Percentiles rank a stretch among this genome's conserved stretches.
Evolutionary conservation across 2,329 filamentous ascomycete genomes (phyloP).

Genomic region (Paraphoma chrysanthemicola): DNA sequence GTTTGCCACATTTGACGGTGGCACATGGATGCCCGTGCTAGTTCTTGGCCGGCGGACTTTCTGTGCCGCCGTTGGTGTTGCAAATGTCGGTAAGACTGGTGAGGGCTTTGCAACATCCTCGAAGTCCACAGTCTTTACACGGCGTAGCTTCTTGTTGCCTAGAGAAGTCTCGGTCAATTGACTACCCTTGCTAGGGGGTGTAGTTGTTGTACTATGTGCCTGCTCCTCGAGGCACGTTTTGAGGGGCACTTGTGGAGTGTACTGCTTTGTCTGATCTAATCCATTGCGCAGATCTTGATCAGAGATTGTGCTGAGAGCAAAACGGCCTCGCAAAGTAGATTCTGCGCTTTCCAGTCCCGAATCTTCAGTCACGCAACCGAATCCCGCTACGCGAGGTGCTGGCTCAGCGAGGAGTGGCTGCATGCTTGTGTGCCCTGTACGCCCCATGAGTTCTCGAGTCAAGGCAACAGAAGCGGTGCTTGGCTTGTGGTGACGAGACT

Average conservation of each 20-base stretch:
- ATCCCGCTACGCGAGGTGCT: too few relatives aligned
- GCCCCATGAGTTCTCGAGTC: slow-evolving; percentile 10
- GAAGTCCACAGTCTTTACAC: slow-evolving; percentile 42
- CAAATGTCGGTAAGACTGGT: not conserved
- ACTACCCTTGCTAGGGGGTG: slow-evolving; percentile 14
- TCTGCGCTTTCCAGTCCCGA: too few relatives aligned
- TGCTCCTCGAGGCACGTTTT: slow-evolving; percentile 38
- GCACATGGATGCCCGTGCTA: too few relatives aligned
- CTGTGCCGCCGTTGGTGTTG: not conserved
- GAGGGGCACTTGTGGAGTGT: slow-evolving; percentile 12
- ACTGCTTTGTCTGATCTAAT: not conserved
- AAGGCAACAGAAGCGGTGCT: slow-evolving; percentile 12
- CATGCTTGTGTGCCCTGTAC: too few relatives aligned
- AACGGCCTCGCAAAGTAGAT: too few relatives aligned
- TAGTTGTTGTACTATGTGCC: slow-evolving; percentile 28
- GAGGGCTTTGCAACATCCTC: slow-evolving; percentile 14
- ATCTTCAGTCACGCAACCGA: too few relatives aligned
- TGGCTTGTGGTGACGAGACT: slow-evolving; percentile 12
- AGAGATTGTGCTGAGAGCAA: too few relatives aligned
- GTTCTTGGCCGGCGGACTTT: too few relatives aligned
- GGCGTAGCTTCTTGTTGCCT: slow-evolving; percentile 19
- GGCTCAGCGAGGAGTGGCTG: too few relatives aligned
- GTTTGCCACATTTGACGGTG: not conserved
- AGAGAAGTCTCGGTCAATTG: not conserved
- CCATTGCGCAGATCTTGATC: not conserved